Conservation (phyloP, 176 grass and related monocot genomes). For the Pontederia crassipes region DNA sequence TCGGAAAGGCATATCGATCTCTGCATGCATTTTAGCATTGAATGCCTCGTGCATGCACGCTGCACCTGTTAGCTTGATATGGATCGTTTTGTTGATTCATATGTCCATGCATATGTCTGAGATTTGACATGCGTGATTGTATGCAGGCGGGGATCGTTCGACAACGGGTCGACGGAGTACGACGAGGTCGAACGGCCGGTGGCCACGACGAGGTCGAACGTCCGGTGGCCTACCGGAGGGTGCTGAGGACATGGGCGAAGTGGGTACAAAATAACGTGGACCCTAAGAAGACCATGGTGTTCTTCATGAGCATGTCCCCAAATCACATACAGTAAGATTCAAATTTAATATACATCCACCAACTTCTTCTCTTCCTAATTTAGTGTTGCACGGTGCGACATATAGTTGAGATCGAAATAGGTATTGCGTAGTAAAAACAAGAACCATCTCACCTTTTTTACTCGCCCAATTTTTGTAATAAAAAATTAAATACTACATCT, state of each 20-base stretch:
- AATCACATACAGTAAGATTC: constrained; percentile 50
- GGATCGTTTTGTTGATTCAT: neutral
- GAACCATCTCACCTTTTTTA: too few relatives aligned
- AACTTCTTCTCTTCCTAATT: too few relatives aligned
- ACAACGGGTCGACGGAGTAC: constrained; percentile 53
- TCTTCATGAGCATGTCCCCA: constrained; percentile 94
- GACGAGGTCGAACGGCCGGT: constrained; percentile 58
- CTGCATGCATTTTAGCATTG: too few relatives aligned
- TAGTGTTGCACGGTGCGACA: too few relatives aligned
- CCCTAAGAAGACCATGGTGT: constrained; percentile 41
- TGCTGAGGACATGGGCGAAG: constrained; percentile 55
- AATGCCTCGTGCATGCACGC: too few relatives aligned
- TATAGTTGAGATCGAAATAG: too few relatives aligned
- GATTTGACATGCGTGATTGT: neutral
- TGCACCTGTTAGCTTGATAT: neutral
- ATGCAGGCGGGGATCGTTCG: constrained; percentile 35
- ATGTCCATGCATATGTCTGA: neutral
- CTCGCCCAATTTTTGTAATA: too few relatives aligned
- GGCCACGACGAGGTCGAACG: constrained; percentile 58
- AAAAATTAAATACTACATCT: too few relatives aligned
- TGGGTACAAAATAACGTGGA: constrained; percentile 60
- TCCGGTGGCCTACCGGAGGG: constrained; percentile 42
- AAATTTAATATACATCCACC: too few relatives aligned
- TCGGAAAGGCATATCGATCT: neutral
- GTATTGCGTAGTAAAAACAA: too few relatives aligned